These are phyloP conservation scores for Oxytropis ochrocephala DNA, from an alignment of 306 rosid species.

Conservation along the genomic window DNA sequence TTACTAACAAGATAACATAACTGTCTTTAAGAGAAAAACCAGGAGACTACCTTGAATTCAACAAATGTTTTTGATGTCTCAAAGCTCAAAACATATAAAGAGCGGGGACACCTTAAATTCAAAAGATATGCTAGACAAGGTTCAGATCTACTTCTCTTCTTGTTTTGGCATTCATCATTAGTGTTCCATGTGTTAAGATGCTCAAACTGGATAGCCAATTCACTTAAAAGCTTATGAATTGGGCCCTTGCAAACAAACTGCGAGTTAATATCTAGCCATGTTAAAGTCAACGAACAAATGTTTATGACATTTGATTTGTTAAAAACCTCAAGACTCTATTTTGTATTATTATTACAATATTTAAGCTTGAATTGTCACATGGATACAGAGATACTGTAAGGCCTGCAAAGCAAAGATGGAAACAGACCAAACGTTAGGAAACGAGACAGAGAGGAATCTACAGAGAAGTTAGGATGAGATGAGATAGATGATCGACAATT, in stretches of 20 bases:
- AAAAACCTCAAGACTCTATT: constrained; percentile 22
- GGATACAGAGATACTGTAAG: constrained; percentile 95
- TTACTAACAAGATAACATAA: not conserved
- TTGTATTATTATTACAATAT: constrained; percentile 24
- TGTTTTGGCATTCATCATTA: constrained; percentile 32
- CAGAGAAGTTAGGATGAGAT: not conserved
- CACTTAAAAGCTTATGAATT: constrained; percentile 79
- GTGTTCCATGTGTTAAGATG: constrained; percentile 34
- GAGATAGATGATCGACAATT: constrained; percentile 18
- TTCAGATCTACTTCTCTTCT: constrained; percentile 70
- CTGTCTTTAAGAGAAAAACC: not conserved
- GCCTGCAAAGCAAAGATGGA: constrained; percentile 54
- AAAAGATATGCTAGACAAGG: constrained; percentile 59
- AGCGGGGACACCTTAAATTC: constrained; percentile 71
- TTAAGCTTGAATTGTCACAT: constrained; percentile 25
- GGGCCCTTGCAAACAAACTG: constrained; percentile 81
- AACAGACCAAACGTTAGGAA: constrained; percentile 13
- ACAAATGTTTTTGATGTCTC: constrained; percentile 82
- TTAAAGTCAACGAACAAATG: constrained; percentile 44
- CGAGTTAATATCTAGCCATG: constrained; percentile 74
- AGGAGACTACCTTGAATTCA: constrained; percentile 67
- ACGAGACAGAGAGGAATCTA: constrained; percentile 7
- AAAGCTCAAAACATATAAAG: constrained; percentile 71
- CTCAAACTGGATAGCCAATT: constrained; percentile 57
- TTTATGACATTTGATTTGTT: constrained; percentile 15